Conservation (phyloP, 2,329 filamentous ascomycete genomes). For the Verticillium tricorpus region DNA sequence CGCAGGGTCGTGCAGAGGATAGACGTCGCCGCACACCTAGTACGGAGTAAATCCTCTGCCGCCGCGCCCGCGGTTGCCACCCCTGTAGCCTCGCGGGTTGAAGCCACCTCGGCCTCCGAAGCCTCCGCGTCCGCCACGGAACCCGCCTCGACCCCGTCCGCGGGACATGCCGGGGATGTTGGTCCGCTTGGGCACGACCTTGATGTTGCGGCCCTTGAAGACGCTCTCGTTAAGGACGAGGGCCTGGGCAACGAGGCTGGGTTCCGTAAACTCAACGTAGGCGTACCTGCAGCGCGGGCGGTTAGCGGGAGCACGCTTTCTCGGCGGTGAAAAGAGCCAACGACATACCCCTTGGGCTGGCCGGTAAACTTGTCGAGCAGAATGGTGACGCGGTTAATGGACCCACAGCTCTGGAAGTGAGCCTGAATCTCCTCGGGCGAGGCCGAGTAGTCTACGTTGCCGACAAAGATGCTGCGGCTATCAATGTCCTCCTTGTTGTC, state of each 20-base stretch:
- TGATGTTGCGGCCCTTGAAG: slow-evolving; percentile 91
- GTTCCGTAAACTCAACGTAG: slow-evolving; percentile 97
- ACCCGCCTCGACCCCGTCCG: slow-evolving; percentile 60
- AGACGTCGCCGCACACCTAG: slow-evolving; percentile 28
- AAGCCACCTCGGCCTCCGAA: slow-evolving; percentile 50
- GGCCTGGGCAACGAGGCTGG: slow-evolving; percentile 85
- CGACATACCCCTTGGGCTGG: slow-evolving; percentile 93
- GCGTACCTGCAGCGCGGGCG: slow-evolving; percentile 66
- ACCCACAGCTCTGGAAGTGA: slow-evolving; percentile 95
- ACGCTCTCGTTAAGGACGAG: slow-evolving; percentile 94
- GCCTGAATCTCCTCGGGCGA: slow-evolving; percentile 97
- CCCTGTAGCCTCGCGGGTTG: slow-evolving; percentile 54
- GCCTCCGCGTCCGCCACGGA: slow-evolving; percentile 46
- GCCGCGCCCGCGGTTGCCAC: slow-evolving; percentile 62
- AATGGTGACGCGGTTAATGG: slow-evolving; percentile 97
- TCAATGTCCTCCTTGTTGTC: slow-evolving; percentile 90
- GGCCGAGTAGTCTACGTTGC: slow-evolving; percentile 96
- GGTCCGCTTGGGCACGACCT: slow-evolving; percentile 91
- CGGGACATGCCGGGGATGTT: slow-evolving; percentile 93
- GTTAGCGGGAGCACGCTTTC: neutral
- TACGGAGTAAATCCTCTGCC: slow-evolving; percentile 63
- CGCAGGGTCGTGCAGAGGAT: neutral
- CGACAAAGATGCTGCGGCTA: slow-evolving; percentile 92
- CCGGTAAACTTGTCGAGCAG: slow-evolving; percentile 97
- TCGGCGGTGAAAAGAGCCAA: neutral